Percentiles rank a stretch among this genome's conserved stretches.
Conservation (phyloP, 495 filamentous ascomycete species). For the Tuber umbilicatum region DNA sequence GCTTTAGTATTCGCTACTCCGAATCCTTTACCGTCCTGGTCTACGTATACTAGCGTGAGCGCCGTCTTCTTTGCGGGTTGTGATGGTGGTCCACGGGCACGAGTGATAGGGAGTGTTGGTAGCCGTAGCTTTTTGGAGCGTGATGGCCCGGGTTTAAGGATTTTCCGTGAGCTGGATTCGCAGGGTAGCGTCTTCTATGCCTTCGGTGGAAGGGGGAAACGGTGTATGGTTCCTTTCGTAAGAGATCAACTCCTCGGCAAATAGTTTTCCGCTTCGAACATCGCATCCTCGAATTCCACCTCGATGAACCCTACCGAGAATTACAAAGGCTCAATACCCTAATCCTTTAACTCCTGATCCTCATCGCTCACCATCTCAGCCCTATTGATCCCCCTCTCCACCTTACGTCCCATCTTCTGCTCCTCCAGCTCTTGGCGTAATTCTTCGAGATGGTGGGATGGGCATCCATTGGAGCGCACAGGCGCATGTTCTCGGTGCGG, state of each 20-base stretch:
- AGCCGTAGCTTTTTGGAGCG: constrained; percentile 39
- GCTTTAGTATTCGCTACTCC: constrained; percentile 47
- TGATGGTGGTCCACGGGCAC: constrained; percentile 38
- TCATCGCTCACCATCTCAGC: not conserved
- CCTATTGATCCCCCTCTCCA: not conserved
- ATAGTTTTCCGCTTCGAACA: constrained; percentile 14
- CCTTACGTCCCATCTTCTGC: not conserved
- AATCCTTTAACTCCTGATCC: constrained; percentile 3
- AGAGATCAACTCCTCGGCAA: constrained; percentile 24
- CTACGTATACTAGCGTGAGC: constrained; percentile 48
- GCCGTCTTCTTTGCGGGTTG: constrained; percentile 34
- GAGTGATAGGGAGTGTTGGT: constrained; percentile 43
- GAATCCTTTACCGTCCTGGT: constrained; percentile 57
- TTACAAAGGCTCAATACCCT: constrained; percentile 19
- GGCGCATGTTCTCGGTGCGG: too few relatives aligned
- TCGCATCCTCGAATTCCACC: constrained; percentile 19
- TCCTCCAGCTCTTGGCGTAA: too few relatives aligned
- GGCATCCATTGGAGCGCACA: too few relatives aligned
- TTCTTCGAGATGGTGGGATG: too few relatives aligned
- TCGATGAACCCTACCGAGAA: constrained; percentile 20
- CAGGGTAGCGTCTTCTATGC: constrained; percentile 4
- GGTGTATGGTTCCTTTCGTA: constrained; percentile 15
- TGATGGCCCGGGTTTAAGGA: constrained; percentile 45
- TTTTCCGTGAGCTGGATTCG: constrained; percentile 43
- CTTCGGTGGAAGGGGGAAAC: not conserved